Evolutionary conservation across 495 filamentous ascomycete genomes (phyloP).

Genomic region (Opeltia flavorubescens): DNA sequence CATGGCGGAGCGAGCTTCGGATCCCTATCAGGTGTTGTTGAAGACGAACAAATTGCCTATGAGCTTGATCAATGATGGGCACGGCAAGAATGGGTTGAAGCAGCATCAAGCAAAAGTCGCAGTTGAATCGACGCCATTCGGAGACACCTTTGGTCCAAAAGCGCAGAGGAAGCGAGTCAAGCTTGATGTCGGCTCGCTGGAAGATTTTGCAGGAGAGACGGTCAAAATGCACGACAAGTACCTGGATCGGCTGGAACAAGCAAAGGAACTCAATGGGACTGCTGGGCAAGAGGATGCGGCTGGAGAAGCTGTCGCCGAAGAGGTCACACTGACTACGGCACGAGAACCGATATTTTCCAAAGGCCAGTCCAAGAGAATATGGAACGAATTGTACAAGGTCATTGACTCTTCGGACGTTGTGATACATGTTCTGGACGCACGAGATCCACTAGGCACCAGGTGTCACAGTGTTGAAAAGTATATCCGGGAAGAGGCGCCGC

Average conservation of each 20-base stretch:
- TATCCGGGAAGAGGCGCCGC: slow-evolving; percentile 78
- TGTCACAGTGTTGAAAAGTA: slow-evolving; percentile 83
- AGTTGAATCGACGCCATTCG: slow-evolving; percentile 72
- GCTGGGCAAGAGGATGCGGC: slow-evolving; percentile 37
- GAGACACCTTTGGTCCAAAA: slow-evolving; percentile 88
- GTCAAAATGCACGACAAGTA: slow-evolving; percentile 66
- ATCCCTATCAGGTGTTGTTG: slow-evolving; percentile 83
- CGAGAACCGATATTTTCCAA: slow-evolving; percentile 86
- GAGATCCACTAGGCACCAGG: slow-evolving; percentile 80
- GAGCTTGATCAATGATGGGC: slow-evolving; percentile 57
- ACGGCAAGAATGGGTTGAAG: slow-evolving; percentile 64
- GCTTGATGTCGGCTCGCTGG: slow-evolving; percentile 62
- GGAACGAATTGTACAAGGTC: slow-evolving; percentile 98
- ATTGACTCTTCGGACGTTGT: slow-evolving; percentile 94
- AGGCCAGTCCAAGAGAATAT: slow-evolving; percentile 87
- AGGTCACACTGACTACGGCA: slow-evolving; percentile 47
- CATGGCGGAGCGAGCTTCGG: slow-evolving; percentile 74
- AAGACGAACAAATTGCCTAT: slow-evolving; percentile 91
- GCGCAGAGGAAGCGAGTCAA: slow-evolving; percentile 84
- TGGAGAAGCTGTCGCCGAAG: slow-evolving; percentile 31
- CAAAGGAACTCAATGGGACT: slow-evolving; percentile 53
- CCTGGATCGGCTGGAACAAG: slow-evolving; percentile 61
- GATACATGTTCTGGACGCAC: slow-evolving; percentile 84
- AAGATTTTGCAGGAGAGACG: slow-evolving; percentile 69
- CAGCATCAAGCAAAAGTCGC: slow-evolving; percentile 90